Evolutionary conservation across 164 flowering plant genomes (phyloP).

Genomic region (Echeveria elegans): DNA sequence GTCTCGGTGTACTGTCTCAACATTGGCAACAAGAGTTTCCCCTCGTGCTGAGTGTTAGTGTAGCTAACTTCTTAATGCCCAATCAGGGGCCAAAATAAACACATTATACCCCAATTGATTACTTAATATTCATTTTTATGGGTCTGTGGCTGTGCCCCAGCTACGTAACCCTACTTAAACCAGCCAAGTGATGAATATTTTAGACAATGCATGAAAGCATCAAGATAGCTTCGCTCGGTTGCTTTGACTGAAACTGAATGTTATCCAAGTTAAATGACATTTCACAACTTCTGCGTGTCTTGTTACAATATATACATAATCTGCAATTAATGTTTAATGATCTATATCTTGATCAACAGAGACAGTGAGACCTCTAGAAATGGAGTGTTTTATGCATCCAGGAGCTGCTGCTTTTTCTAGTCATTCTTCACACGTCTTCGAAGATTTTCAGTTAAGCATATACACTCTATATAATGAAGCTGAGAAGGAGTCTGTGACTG

Average conservation of each 20-base stretch:
- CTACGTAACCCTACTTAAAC: background rate
- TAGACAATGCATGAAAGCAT: background rate
- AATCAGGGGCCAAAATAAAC: background rate
- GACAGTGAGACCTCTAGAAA: background rate
- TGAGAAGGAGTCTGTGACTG: constrained; percentile 61
- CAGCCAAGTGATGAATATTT: no score
- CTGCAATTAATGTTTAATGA: background rate
- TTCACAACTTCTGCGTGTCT: background rate
- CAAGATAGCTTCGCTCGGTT: background rate
- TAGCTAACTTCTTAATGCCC: background rate
- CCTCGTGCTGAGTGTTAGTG: background rate
- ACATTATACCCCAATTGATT: background rate
- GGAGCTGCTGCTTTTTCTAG: background rate
- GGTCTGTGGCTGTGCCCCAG: background rate
- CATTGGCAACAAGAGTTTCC: background rate
- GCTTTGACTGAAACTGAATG: background rate
- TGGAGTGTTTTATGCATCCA: background rate
- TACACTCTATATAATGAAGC: constrained; percentile 25
- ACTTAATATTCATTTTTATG: background rate
- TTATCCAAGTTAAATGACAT: background rate
- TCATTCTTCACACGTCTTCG: constrained; percentile 23
- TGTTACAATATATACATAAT: background rate
- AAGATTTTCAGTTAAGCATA: constrained; percentile 39
- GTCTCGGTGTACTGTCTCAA: background rate
- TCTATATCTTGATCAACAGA: background rate